Conservation (phyloP, 2,329 filamentous ascomycete genomes). For the Pyrenochaeta sp. region DNA sequence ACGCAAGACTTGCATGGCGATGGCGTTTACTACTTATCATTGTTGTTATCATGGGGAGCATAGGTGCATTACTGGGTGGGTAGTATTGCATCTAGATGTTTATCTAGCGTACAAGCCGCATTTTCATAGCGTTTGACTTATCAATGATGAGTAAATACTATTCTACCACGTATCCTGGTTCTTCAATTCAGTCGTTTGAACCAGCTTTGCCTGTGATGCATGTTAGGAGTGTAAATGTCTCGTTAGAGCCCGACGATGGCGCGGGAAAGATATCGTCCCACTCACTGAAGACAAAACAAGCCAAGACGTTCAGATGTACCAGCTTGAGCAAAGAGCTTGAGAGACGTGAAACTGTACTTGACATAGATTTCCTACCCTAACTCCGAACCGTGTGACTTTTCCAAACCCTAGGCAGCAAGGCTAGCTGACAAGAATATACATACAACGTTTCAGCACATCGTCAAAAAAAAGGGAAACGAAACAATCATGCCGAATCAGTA, state of each 20-base stretch:
- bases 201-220: too few species aligned
- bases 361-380: conserved; percentile 4
- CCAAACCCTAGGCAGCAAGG: not conserved
- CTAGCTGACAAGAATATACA: conserved; percentile 6
- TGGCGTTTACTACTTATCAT: not conserved
- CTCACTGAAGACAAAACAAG: too few species aligned
- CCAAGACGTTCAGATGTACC: too few species aligned
- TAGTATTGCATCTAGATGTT: not conserved
- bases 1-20: conserved; percentile 7
- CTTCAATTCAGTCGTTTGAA: too few species aligned
- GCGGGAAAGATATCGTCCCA: too few species aligned
- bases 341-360: not conserved
- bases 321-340: not conserved
- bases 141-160: not conserved
- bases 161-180: not conserved
- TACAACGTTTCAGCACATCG: conserved; percentile 4
- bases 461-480: not conserved
- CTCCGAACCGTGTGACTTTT: conserved; percentile 17
- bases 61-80: not conserved
- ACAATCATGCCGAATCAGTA: conserved; percentile 56
- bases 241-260: too few species aligned
- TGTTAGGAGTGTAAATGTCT: too few species aligned
- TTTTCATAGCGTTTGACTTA: conserved; percentile 4
- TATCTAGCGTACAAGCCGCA: not conserved
- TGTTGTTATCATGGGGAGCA: not conserved